These are phyloP conservation scores for Syzygium grande DNA, from an alignment of 345 rosid genomes.

Conservation along the genomic window DNA sequence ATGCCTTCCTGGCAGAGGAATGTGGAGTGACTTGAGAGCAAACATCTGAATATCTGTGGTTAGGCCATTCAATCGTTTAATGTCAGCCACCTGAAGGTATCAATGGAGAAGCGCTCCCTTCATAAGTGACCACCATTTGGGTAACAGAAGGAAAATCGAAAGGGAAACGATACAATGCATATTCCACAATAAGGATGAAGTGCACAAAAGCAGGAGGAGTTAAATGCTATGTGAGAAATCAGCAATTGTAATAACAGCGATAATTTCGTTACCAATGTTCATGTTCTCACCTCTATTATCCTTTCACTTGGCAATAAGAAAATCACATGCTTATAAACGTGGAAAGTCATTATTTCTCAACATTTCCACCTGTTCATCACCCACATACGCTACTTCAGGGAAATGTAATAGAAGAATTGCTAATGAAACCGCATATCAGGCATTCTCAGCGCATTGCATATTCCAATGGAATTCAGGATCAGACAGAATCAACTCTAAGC, in stretches of 20 bases:
- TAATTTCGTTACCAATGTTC: background rate
- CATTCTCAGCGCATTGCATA: background rate
- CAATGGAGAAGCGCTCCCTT: background rate
- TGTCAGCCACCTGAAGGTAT: slow-evolving; percentile 62
- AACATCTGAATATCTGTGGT: slow-evolving; percentile 89
- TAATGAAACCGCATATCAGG: background rate
- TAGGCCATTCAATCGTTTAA: slow-evolving; percentile 73
- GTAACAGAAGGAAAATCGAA: background rate
- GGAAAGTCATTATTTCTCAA: background rate
- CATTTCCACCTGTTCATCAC: background rate
- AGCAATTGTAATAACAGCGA: background rate
- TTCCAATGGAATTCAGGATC: background rate
- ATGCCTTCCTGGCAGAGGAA: slow-evolving; percentile 87
- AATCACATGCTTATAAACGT: background rate
- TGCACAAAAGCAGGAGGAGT: background rate
- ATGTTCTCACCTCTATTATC: background rate
- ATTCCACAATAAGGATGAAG: background rate
- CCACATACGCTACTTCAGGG: background rate
- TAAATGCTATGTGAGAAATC: background rate
- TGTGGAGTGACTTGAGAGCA: slow-evolving; percentile 61
- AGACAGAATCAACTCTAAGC: background rate
- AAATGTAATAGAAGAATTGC: background rate
- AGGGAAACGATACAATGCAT: background rate
- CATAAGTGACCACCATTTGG: background rate
- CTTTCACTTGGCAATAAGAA: background rate